Base-by-base conservation (phyloP, 441 rosid species). In the Adansonia rubrostipa region DNA sequence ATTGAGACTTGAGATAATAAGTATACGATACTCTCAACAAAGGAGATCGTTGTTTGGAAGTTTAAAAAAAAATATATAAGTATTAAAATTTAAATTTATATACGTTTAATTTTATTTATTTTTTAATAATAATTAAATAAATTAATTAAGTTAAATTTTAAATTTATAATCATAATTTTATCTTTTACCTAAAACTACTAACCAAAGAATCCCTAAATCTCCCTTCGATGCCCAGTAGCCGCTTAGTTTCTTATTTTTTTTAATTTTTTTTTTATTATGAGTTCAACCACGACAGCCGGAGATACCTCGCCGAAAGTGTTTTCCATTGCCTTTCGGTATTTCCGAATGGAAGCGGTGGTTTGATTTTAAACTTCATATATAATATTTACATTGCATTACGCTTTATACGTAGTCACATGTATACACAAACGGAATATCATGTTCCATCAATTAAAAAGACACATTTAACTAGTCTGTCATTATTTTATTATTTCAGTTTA, bases 281-380 rank as follows among this genome's bases (percentile, higher is more conserved):
- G 17, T 8, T 8, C n/a, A 2, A 61, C 9, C 36, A 11, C 54
- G 70, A 65, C 79, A 63, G 36, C 69, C 64, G 74, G 84, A 75
- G 65, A 70, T 74, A 78, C 51, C 58, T 24, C 75, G 24, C 1
- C 50, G 71, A 63, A 75, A 6, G 20, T 76, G 80, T 76, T 79
- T 50, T 79, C 58, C 28, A 62, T 76, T 62, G 53, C 66, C 57
- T 73, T 44, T 71, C 4, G 28, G 50, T 24, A 24, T 24, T 24
- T 24, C 28, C 28, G 28, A 24, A 24, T 24, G 28, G 28, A 24
- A 24, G 1, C 28, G 61, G 78, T 15, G 19, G 62, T 8, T 24
- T 42, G 45, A 13, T 44, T 51, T 14, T 11, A 19, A 14, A 33
- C 11, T 40, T 48, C 45, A 42, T 42, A 42, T 42, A 42, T 6